Evolutionary conservation across 257 asterid genomes (phyloP), one percentile per base, ranked within the genome.

Genomic region (Primulina huaijiensis): DNA sequence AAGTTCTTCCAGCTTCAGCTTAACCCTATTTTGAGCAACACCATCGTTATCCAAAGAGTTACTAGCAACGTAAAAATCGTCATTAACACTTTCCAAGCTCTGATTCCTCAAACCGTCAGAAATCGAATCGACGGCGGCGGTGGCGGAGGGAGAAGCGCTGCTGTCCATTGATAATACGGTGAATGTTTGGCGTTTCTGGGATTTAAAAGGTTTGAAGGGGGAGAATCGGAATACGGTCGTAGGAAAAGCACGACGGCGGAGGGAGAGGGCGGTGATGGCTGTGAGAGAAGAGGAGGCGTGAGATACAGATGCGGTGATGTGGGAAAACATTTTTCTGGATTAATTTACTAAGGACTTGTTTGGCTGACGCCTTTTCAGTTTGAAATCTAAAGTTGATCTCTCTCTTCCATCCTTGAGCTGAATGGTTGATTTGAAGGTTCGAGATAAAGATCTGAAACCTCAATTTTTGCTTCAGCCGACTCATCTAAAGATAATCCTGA

Each of bases 1-100:
- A 60, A 92, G 85, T 43, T 86, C 92, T 72, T 92, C 92, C 50
- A 92, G 89, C 78, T 81, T 88, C 92, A 86, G 72, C 70, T 73
- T 76, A 62, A 62, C 77, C 81, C 73, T 73, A 55, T 60, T 77
- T 11, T 52, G 75, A 66, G 37, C 40, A 75, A 23, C 29, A 65
- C 52, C 60, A 68, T 50, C 66, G 46, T 29, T 75, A 8, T 53
- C 29, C 14, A 33, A 60, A 53, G 30, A 43, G 12, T 68, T 78
- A 38, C 21, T 53, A 62, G 20, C 57, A 50, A 23, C 72, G 50
- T 1, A 57, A 27, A 29, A 56, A 2, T 4, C 31, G 34, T 67
- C 74, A 16, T 19, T 61, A 38, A 30, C 66, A 72, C 70, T 67
- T 31, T 75, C 81, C 72, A 89, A 65, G n/a, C 53, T 80, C 55